phyloP scores from a whole-genome alignment of 192 early-diverging fungal genomes.

The Diversispora eburnea region DNA sequence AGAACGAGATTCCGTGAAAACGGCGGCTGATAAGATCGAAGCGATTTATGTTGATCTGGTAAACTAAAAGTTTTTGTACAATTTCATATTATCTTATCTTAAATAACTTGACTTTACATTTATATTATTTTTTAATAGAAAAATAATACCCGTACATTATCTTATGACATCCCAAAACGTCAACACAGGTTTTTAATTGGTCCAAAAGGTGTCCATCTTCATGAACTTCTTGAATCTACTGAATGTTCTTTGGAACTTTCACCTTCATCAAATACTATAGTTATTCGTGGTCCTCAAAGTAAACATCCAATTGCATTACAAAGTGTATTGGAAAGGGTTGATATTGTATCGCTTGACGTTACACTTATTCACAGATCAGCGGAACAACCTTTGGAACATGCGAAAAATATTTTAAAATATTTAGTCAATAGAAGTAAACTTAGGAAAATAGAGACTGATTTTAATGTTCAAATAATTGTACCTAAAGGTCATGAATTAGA shows the following conservation, averaged over 20 bases:
- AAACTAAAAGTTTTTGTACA: constrained; percentile 19
- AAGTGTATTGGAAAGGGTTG: constrained; percentile 75
- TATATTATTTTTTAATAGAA: neutral
- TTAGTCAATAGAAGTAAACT: constrained; percentile 68
- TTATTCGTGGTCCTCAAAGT: constrained; percentile 73
- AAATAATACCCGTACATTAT: constrained; percentile 56
- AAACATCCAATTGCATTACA: constrained; percentile 69
- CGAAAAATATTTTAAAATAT: constrained; percentile 68
- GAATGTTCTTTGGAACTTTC: constrained; percentile 88
- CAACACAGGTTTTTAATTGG: constrained; percentile 93
- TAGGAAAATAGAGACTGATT: constrained; percentile 74
- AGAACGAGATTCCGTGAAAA: constrained; percentile 66
- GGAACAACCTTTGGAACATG: constrained; percentile 53
- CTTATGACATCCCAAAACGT: constrained; percentile 77
- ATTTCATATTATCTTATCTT: neutral
- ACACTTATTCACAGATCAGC: constrained; percentile 48
- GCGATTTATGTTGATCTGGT: constrained; percentile 59
- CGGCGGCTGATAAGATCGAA: constrained; percentile 61
- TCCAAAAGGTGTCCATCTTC: constrained; percentile 66
- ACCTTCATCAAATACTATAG: constrained; percentile 61
- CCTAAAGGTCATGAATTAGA: constrained; percentile 46
- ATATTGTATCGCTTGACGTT: constrained; percentile 72
- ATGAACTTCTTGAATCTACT: constrained; percentile 80
- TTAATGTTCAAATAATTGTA: constrained; percentile 56
- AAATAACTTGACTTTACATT: neutral